phyloP scores from a whole-genome alignment of 2,329 filamentous ascomycete species.

The Hortaea sp. region DNA sequence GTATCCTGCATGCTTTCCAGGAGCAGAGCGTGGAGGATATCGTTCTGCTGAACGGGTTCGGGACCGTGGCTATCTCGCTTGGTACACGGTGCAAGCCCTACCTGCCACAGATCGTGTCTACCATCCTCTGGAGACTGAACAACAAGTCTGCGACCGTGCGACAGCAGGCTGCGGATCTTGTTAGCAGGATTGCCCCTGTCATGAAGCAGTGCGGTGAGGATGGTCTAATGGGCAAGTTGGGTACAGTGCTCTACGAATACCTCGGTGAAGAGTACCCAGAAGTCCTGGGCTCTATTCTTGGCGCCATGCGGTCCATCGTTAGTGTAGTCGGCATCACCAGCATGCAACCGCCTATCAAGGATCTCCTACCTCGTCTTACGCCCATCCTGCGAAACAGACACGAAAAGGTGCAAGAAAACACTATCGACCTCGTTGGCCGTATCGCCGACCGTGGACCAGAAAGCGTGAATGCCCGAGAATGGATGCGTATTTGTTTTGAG shows the following conservation, averaged over 20 bases:
- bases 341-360: constrained; percentile 97
- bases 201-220: constrained; percentile 99
- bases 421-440: constrained; percentile 93
- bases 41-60: constrained; percentile 93
- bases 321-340: constrained; percentile 95
- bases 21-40: constrained; percentile 96
- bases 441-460: constrained; percentile 96
- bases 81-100: constrained; percentile 93
- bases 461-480: constrained; percentile 91
- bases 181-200: constrained; percentile 93
- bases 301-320: constrained; percentile 88
- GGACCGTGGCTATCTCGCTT: constrained; percentile 91
- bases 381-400: constrained; percentile 98
- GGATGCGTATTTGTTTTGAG: constrained; percentile 99
- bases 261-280: constrained; percentile 97
- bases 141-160: constrained; percentile 96
- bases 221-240: constrained; percentile 87
- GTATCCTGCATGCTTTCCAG: constrained; percentile 92
- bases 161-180: constrained; percentile 92
- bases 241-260: constrained; percentile 92
- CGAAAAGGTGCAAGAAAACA: constrained; percentile 99
- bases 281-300: constrained; percentile 90
- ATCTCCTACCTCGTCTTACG: constrained; percentile 85
- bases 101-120: constrained; percentile 90
- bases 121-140: constrained; percentile 91